Base-by-base conservation (phyloP, 1,139 yeast species). In the Arxiozyma slooffiae region DNA sequence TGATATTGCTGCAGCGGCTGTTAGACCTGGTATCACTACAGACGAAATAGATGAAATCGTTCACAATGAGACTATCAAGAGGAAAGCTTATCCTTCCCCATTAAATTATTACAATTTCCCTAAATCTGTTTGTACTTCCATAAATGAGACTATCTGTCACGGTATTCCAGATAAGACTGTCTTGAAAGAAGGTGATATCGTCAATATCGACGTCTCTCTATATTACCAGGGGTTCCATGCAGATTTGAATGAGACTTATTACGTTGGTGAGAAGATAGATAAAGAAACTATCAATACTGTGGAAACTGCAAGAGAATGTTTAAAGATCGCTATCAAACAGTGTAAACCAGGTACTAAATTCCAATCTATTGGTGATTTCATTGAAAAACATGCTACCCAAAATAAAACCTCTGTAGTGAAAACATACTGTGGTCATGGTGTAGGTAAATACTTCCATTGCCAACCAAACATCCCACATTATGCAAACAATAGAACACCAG, bases 401-500 rank as follows among this genome's bases (percentile, higher is more conserved):
- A 81, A 89, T 67, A 77, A 80, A 49, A 82, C 94, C 55, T 84
- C 95, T 0, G 96, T 92, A 26, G 96, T 94, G 34, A 80, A 90
- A 62, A 79, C 95, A 3, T 94, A 84, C 69, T 84, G 92, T 67
- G 99, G 98, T 46, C 99, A 94, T 67, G 99, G 99, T 54, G 85
- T 82, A 52, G 90, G 92, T 61, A 75, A 73, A 53, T 76, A 83
- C 55, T 94, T 94, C 80, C 99, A 94, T 70, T 80, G 90, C 62
- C 84, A 90, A 49, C 99, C 99, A 47, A 87, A 82, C 59, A 80
- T 94, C 50, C 97, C 97, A 6, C 99, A 94, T 69, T 94, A 85
- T 67, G 95, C 94, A 37, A 83, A 82, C 60, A 94, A 90, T 72
- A 92, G 92, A 72, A 89, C 96, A 7, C 77, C 90, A 46, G 99